Conservation (phyloP, 2,329 filamentous ascomycete genomes). For the Cytospora piceae region DNA sequence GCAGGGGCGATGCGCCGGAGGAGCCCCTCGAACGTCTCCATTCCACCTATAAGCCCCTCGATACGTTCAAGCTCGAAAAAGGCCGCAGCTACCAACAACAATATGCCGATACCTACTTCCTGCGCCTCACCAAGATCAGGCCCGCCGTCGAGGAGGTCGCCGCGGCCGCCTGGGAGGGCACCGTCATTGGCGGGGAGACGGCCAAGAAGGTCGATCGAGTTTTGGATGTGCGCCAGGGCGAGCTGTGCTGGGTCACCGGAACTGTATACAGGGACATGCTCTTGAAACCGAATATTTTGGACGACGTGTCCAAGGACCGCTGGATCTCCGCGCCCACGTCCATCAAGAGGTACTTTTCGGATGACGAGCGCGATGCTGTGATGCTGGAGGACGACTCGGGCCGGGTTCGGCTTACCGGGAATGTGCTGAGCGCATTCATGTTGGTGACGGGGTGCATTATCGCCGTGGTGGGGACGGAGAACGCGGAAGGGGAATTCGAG, state of each 20-base stretch:
- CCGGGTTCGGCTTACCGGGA: constrained; percentile 77
- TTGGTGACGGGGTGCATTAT: constrained; percentile 93
- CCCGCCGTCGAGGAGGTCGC: constrained; percentile 78
- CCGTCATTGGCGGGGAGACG: constrained; percentile 74
- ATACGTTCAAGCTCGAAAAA: constrained; percentile 73
- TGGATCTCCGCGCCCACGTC: constrained; percentile 85
- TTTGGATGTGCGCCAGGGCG: constrained; percentile 91
- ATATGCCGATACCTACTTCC: constrained; percentile 96
- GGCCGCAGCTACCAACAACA: constrained; percentile 86
- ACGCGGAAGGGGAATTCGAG: constrained; percentile 88
- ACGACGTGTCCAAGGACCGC: constrained; percentile 92
- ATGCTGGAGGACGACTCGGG: constrained; percentile 98
- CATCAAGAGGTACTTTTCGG: constrained; percentile 74
- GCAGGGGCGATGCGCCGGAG: constrained; percentile 42
- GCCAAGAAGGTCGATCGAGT: constrained; percentile 83
- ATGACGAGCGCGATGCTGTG: constrained; percentile 64
- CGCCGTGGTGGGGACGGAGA: constrained; percentile 94
- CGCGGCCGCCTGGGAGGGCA: constrained; percentile 73
- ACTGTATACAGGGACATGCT: constrained; percentile 98
- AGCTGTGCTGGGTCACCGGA: constrained; percentile 92
- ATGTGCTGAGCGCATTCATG: constrained; percentile 66
- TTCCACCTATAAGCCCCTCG: constrained; percentile 72
- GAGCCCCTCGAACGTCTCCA: constrained; percentile 51
- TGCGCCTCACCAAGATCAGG: constrained; percentile 86
- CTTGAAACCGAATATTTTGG: constrained; percentile 92